Percentiles rank a stretch among this genome's conserved stretches.
phyloP scores from a whole-genome alignment of 176 grass and related monocot genomes.

The Neostapfia colusana region DNA sequence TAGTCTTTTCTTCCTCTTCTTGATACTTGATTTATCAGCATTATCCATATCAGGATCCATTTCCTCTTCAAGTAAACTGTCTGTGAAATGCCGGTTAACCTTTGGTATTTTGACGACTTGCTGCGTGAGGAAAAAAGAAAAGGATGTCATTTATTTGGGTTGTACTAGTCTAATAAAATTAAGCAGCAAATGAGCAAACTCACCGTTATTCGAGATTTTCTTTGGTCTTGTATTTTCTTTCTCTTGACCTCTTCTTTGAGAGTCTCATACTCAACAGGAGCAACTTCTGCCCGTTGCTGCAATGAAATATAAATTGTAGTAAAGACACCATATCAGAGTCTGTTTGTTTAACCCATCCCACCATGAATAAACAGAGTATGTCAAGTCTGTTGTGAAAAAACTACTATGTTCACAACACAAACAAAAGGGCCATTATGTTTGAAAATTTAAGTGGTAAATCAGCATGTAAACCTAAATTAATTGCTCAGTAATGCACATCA shows the following conservation, averaged over 20 bases:
- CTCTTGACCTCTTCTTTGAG: constrained; percentile 52
- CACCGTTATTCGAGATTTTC: constrained; percentile 75
- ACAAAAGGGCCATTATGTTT: background rate
- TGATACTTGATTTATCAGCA: constrained; percentile 50
- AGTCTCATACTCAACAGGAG: constrained; percentile 58
- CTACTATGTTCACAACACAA: background rate
- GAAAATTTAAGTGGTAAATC: constrained; percentile 11
- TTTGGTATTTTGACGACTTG: constrained; percentile 66
- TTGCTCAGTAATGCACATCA: background rate
- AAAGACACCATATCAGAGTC: background rate
- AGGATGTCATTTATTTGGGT: background rate
- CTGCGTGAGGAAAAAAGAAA: constrained; percentile 43
- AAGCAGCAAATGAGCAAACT: constrained; percentile 25
- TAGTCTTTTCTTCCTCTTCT: constrained; percentile 63
- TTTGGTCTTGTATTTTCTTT: constrained; percentile 65
- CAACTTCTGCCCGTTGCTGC: constrained; percentile 57
- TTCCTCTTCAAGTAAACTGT: constrained; percentile 57
- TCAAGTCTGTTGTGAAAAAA: background rate
- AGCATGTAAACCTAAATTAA: background rate
- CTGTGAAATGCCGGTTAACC: constrained; percentile 68
- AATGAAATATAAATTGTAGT: constrained; percentile 40
- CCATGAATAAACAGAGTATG: constrained; percentile 1
- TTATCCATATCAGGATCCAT: constrained; percentile 52
- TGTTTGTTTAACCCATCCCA: constrained; percentile 1
- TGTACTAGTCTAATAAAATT: background rate